These are phyloP conservation scores for Mycosphaerella sp. DNA, from an alignment of 2,329 filamentous ascomycete species.

Conservation along the genomic window DNA sequence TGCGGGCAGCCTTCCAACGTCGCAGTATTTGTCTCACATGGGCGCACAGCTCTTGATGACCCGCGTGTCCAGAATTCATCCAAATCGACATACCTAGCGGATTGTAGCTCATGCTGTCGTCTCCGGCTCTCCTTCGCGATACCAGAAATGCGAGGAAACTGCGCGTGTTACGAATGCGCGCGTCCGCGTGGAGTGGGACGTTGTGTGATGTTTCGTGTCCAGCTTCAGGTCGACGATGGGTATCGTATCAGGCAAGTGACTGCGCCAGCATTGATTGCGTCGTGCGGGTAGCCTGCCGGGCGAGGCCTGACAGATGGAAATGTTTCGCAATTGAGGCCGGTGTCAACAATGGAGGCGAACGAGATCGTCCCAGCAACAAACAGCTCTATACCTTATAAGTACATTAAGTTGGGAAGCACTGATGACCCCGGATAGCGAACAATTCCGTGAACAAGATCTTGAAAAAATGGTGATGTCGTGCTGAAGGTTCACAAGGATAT, in stretches of 20 bases:
- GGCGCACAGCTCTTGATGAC: slow-evolving; percentile 12
- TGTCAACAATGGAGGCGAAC: not conserved
- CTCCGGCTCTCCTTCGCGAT: not conserved
- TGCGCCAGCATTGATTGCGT: slow-evolving; percentile 17
- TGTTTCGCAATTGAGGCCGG: not conserved
- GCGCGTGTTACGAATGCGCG: slow-evolving; percentile 4
- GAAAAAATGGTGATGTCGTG: too few species aligned
- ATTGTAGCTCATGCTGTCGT: slow-evolving; percentile 24
- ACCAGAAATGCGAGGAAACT: slow-evolving; percentile 4
- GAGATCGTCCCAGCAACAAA: slow-evolving; percentile 8
- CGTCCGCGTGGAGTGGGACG: not conserved
- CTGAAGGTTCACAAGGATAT: too few species aligned
- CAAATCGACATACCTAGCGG: slow-evolving; percentile 21
- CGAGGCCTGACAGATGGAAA: not conserved
- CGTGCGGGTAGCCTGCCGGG: slow-evolving; percentile 9
- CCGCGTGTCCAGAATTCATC: slow-evolving; percentile 12
- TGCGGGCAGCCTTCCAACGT: slow-evolving; percentile 13
- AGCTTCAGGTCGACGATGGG: not conserved
- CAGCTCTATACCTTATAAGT: too few species aligned
- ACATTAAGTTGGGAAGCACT: too few species aligned
- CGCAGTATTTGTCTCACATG: not conserved
- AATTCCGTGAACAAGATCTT: too few species aligned
- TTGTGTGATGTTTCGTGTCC: not conserved
- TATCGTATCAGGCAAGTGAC: not conserved
- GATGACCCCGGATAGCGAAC: too few species aligned